A percentile compares a stretch with the other conserved stretches of the same genome.
These are phyloP conservation scores for Fusarium tricinctum DNA, from an alignment of 2,329 filamentous ascomycete genomes.

Conservation along the genomic window DNA sequence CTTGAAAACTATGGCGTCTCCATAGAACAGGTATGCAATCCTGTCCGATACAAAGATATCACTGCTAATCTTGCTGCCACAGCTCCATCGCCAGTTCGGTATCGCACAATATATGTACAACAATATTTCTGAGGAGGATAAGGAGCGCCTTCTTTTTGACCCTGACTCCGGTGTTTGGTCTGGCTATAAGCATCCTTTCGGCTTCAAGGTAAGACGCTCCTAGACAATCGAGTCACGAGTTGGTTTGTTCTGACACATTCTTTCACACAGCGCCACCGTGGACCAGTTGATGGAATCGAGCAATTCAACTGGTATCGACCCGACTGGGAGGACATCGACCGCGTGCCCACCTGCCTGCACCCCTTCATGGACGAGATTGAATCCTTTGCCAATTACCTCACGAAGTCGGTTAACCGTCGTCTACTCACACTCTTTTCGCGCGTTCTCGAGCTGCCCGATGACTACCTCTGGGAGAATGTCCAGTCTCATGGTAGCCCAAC, in stretches of 20 bases:
- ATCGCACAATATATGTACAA: constrained; percentile 65
- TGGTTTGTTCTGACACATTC: not conserved
- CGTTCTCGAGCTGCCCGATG: constrained; percentile 41
- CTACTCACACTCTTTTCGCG: constrained; percentile 42
- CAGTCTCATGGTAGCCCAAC: constrained; percentile 43
- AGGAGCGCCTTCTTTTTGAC: constrained; percentile 61
- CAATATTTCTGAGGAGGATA: constrained; percentile 65
- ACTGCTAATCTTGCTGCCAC: constrained; percentile 5
- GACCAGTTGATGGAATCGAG: constrained; percentile 63
- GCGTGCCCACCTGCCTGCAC: constrained; percentile 62
- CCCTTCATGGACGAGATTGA: constrained; percentile 45
- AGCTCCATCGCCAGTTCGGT: constrained; percentile 65
- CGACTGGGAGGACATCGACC: constrained; percentile 60
- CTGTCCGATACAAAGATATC: not conserved
- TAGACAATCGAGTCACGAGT: accelerated
- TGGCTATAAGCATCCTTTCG: constrained; percentile 64
- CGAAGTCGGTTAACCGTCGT: constrained; percentile 39
- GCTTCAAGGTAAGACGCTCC: constrained; percentile 54
- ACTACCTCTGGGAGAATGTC: constrained; percentile 43
- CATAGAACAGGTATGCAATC: constrained; percentile 53
- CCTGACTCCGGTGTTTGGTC: constrained; percentile 63
- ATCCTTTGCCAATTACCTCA: constrained; percentile 38
- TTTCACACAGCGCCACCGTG: constrained; percentile 55
- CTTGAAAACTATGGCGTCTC: constrained; percentile 66
- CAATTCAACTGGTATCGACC: constrained; percentile 67